Conservation (phyloP, 257 asterid species). For the Lycium barbarum region DNA sequence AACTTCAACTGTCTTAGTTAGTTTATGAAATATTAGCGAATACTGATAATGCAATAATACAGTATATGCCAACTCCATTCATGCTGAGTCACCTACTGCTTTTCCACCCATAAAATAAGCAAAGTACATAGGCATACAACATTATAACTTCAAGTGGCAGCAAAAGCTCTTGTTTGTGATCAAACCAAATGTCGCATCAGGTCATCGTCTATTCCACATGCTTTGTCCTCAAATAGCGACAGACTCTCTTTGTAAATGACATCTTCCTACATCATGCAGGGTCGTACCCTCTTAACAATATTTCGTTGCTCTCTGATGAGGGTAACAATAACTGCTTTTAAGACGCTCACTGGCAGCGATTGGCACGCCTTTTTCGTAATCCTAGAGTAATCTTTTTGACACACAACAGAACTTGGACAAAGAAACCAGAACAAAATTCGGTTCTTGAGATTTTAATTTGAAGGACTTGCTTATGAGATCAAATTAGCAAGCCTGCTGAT, state of each 20-base stretch:
- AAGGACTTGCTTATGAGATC: background rate
- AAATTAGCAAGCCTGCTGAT: background rate
- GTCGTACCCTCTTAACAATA: background rate
- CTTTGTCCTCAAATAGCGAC: background rate
- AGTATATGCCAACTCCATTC: background rate
- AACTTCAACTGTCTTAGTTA: background rate
- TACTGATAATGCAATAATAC: background rate
- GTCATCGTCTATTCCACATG: background rate
- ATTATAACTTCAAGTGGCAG: background rate
- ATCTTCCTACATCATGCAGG: background rate
- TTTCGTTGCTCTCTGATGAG: background rate
- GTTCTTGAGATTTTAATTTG: background rate
- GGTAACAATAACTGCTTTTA: background rate
- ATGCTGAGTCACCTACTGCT: background rate
- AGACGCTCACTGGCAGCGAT: background rate
- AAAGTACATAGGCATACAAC: background rate
- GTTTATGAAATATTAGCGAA: background rate
- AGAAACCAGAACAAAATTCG: background rate
- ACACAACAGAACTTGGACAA: background rate
- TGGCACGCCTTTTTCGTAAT: background rate
- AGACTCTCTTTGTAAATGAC: no score
- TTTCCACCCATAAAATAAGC: background rate
- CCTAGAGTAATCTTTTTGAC: background rate
- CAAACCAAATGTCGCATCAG: background rate
- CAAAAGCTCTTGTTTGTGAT: background rate